Evolutionary conservation across 805 yeast species (phyloP), one percentile per base, ranked within the genome.

Genomic region (Cyberlindnera saturnus): DNA sequence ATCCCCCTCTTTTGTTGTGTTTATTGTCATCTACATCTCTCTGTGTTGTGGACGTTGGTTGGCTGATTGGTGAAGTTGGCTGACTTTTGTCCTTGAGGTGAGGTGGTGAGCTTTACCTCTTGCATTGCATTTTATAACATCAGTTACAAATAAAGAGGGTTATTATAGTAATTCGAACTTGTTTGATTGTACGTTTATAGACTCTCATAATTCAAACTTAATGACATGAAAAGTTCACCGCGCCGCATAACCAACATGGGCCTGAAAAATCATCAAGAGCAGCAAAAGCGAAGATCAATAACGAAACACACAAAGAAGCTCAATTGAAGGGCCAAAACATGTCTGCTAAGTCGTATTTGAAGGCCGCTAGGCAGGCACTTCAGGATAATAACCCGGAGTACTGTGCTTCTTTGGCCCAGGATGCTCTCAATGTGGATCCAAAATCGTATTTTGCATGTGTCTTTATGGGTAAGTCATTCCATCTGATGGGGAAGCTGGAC

Each of bases 381-480:
- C 73, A 73, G 16, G 66, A 66, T 17, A 73, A 72, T 29, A 83
- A 86, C 47, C 79, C 79, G 10, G 85, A 79, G 32, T 71, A 73
- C 20, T 87, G 86, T 5, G 62, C 81, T 29, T 78, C 75, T 28
- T 59, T 73, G 38, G 74, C 81, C 17, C 65, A 75, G 23, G 75
- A 77, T 32, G 82, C 78, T 3, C 60, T 88, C 9, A 72, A 70
- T 10, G 48, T 66, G 4, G 95, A 86, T 46, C 65, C 70, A 3
- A 51, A 69, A 7, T 76, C 77, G 59, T 83, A 81, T 59, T 75
- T 74, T 56, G 96, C 90, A 14, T 69, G 71, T 51, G 72, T 86
- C 4, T 79, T 89, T 53, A 65, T 75, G 39, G 96, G 93, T 8
- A 88, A 86, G 58, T 75, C 88, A 1, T 67, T 73, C 44, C 79